Conservation (phyloP, 2,329 filamentous ascomycete species). For the Capronia epimyces region DNA sequence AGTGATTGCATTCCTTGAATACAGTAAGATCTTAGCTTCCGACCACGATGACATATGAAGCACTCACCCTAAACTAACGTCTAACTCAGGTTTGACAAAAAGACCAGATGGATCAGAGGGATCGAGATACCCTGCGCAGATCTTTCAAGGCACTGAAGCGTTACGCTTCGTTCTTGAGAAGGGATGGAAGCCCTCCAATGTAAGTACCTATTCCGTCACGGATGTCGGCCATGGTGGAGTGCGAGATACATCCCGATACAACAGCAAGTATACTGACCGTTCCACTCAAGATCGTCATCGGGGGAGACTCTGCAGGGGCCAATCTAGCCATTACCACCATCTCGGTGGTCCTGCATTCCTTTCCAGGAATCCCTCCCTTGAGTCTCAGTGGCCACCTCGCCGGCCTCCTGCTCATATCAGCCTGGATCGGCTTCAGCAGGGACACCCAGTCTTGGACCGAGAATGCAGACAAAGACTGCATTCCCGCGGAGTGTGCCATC, state of each 20-base stretch:
- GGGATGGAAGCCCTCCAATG: constrained; percentile 7
- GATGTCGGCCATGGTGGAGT: too few species aligned
- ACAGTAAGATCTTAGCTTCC: constrained; percentile 4
- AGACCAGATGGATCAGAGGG: too few species aligned
- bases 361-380: not conserved
- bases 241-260: not conserved
- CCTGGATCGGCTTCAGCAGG: constrained; percentile 7
- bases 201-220: not conserved
- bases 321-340: constrained; percentile 14
- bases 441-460: not conserved
- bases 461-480: constrained; percentile 10
- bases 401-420: constrained; percentile 8
- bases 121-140: constrained; percentile 6
- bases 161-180: constrained; percentile 3
- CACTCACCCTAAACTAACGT: not conserved
- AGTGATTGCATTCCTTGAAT: constrained; percentile 7
- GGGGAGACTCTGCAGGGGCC: constrained; percentile 19
- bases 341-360: constrained; percentile 3
- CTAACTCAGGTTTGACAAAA: not conserved
- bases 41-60: not conserved
- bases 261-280: not conserved
- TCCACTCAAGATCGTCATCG: constrained; percentile 15
- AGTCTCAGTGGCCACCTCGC: not conserved
- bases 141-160: constrained; percentile 6
- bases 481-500: not conserved